Percentiles rank a stretch among this genome's conserved stretches.
phyloP scores from a whole-genome alignment of 2,329 filamentous ascomycete species.

The Paracoccidioides brasiliensis region DNA sequence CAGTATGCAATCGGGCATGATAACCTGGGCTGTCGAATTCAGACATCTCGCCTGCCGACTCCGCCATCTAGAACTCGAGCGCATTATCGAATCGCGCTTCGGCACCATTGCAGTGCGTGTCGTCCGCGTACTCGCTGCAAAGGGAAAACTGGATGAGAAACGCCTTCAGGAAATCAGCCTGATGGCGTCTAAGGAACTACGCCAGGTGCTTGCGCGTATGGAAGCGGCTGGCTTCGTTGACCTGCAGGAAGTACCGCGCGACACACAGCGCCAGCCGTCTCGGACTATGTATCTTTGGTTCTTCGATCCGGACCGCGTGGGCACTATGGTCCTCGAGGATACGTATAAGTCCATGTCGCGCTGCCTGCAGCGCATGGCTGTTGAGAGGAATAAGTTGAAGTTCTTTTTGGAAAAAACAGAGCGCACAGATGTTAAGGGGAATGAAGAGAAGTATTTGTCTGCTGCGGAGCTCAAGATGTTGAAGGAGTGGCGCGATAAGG shows the following conservation, averaged over 20 bases:
- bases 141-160: conserved; percentile 93
- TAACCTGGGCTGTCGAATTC: conserved; percentile 78
- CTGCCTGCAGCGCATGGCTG: conserved; percentile 64
- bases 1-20: conserved; percentile 37
- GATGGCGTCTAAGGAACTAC: conserved; percentile 73
- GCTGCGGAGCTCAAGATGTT: conserved; percentile 58
- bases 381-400: conserved; percentile 59
- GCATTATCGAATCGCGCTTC: conserved; percentile 63
- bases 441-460: conserved; percentile 67
- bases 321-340: conserved; percentile 59
- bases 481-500: conserved; percentile 47
- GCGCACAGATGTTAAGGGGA: conserved; percentile 71
- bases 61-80: conserved; percentile 66
- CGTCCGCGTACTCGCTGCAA: conserved; percentile 69
- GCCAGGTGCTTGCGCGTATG: conserved; percentile 71
- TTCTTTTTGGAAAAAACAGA: conserved; percentile 69
- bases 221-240: conserved; percentile 78
- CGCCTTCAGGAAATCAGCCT: conserved; percentile 67
- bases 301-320: conserved; percentile 64
- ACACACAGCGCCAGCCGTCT: conserved; percentile 66
- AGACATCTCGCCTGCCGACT: conserved; percentile 56
- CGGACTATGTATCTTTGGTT: conserved; percentile 86
- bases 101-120: conserved; percentile 67
- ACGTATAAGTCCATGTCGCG: conserved; percentile 84
- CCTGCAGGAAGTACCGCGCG: conserved; percentile 85